Conservation (phyloP, 2,329 filamentous ascomycete genomes). For the Ilyonectria sp. region DNA sequence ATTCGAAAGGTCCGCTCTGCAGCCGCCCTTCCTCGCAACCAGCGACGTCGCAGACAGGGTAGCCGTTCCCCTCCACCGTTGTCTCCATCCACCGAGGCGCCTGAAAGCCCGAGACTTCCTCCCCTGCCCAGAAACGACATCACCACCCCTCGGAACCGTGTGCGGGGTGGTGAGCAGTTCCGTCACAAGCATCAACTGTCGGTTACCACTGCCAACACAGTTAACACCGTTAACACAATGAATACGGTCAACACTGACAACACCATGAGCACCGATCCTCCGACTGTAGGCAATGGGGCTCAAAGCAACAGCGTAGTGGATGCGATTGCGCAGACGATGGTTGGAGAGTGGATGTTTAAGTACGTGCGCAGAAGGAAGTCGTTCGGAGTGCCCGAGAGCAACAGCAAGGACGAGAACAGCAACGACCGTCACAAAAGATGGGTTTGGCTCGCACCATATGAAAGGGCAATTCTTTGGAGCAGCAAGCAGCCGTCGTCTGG, state of each 20-base stretch:
- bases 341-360: conserved; percentile 97
- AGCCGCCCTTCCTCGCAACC: conserved; percentile 75
- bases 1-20: conserved; percentile 90
- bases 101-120: conserved; percentile 80
- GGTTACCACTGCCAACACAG: conserved; percentile 70
- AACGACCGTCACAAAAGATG: conserved; percentile 92
- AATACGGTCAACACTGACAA: conserved; percentile 61
- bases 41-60: conserved; percentile 63
- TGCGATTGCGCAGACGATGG: conserved; percentile 98
- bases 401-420: conserved; percentile 78
- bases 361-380: conserved; percentile 91
- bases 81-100: conserved; percentile 76
- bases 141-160: conserved; percentile 69
- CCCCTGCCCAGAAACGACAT: conserved; percentile 82
- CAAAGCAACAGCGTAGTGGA: conserved; percentile 89
- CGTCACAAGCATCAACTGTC: conserved; percentile 72
- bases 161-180: conserved; percentile 59
- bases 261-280: conserved; percentile 60
- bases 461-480: conserved; percentile 97
- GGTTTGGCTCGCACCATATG: conserved; percentile 99
- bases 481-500: conserved; percentile 95
- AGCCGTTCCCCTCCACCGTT: conserved; percentile 77
- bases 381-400: conserved; percentile 83
- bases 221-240: conserved; percentile 68
- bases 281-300: conserved; percentile 67